Evolutionary conservation across 2,329 filamentous ascomycete species (phyloP).

Genomic region (Cytospora leucostoma): DNA sequence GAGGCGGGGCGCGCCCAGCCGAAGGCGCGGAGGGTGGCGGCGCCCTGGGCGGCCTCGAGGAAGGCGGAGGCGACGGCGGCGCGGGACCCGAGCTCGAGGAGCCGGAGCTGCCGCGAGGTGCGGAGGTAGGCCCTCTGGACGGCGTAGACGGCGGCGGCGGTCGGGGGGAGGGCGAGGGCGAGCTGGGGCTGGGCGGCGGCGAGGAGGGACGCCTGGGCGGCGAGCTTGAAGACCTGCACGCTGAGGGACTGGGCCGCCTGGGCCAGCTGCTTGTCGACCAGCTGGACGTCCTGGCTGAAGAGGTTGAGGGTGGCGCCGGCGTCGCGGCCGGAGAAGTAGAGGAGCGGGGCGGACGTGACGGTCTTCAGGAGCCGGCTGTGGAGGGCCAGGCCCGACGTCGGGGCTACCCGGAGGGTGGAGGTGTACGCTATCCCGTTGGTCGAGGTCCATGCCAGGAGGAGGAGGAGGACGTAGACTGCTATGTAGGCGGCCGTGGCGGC

Average conservation of each 20-base stretch:
- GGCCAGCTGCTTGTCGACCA: constrained; percentile 46
- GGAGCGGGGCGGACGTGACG: constrained; percentile 42
- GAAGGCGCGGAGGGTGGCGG: constrained; percentile 51
- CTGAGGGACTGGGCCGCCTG: constrained; percentile 38
- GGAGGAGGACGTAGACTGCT: constrained; percentile 39
- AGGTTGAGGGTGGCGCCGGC: constrained; percentile 45
- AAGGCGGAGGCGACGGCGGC: constrained; percentile 47
- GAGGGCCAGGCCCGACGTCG: constrained; percentile 39
- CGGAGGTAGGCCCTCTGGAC: constrained; percentile 55
- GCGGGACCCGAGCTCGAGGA: constrained; percentile 56
- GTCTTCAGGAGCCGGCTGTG: constrained; percentile 39
- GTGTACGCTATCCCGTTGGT: constrained; percentile 40
- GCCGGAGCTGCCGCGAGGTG: constrained; percentile 58
- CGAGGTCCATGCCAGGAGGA: constrained; percentile 39
- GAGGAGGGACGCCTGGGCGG: constrained; percentile 48
- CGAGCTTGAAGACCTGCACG: constrained; percentile 42
- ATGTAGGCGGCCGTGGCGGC: constrained; percentile 36
- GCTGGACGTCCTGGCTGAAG: constrained; percentile 48
- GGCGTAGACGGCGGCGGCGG: constrained; percentile 43
- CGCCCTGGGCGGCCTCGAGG: constrained; percentile 44
- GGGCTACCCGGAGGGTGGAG: constrained; percentile 38
- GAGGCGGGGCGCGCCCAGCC: constrained; percentile 42
- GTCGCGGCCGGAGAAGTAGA: constrained; percentile 44
- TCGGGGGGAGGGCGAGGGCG: constrained; percentile 48
- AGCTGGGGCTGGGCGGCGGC: constrained; percentile 48